Evolutionary conservation across 371 early-diverging fungal species (phyloP), one percentile per base, ranked within the genome.

Genomic region (Mucor racemosus): DNA sequence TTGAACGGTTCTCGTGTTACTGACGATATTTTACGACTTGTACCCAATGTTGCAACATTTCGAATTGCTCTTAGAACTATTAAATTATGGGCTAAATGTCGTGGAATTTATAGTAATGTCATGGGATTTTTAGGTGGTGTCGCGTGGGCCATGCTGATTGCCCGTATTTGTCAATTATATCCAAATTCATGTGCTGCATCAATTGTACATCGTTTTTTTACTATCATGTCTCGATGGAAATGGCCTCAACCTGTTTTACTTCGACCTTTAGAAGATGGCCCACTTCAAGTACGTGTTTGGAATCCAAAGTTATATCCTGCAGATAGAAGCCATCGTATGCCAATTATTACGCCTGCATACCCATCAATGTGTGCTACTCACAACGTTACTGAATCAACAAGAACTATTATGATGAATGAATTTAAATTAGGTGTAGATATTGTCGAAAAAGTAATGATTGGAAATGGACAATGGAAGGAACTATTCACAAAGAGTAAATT

Each of bases 331-430:
- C 99, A 99, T 76, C 88, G 91, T 36, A 99, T 99, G 99, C 99
- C 99, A 1, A 94, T 99, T 58, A 99, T 99, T 67, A 99, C 99
- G 13, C 99, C 99, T 7, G 99, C 99, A 0, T 99, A 99, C 76
- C 99, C 99, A 17, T 95, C 97, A 21, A 99, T 99, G 97, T 99
- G 99, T 76, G 90, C 99, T 3, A 99, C 99, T 0, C 99, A 99
- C 81, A 99, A 99, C 73, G 98, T 99, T 10, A 93, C 95, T 0
- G 81, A 82, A 42, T 98, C 98, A 2, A 99, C 99, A 0, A 87
- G 90, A 35, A 74, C 70, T 5, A 89, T 99, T 19, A 95, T 97
- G 73, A 89, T 88, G 17, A 85, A 86, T 31, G 99, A 99, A 84
- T 92, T 99, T 66, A 84, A 88, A 69, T 85, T 91, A 40, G 89